Evolutionary conservation across 2,329 filamentous ascomycete genomes (phyloP).

Genomic region (Colletotrichum lupini): DNA sequence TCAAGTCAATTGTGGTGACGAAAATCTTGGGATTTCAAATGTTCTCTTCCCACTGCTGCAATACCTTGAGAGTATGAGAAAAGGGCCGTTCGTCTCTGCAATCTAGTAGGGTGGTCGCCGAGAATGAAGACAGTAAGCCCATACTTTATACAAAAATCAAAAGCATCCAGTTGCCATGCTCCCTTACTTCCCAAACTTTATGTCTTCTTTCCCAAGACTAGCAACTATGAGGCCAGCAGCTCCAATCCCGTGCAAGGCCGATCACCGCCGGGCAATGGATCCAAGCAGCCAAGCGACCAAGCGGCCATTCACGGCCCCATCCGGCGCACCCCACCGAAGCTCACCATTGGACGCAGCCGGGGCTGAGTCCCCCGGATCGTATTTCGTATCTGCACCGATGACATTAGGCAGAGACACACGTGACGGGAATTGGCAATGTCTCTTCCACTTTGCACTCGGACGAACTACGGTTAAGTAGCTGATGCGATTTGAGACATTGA

Average conservation of each 20-base stretch:
- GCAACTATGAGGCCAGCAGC: constrained; percentile 16
- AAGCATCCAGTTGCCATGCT: rapidly evolving
- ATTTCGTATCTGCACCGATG: constrained; percentile 30
- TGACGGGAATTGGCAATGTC: background rate
- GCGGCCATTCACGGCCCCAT: constrained; percentile 14
- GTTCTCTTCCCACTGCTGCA: too few species aligned
- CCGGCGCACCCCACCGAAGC: constrained; percentile 1
- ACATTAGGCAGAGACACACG: constrained; percentile 11
- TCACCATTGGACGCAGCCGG: background rate
- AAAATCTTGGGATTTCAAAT: too few species aligned
- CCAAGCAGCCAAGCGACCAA: background rate
- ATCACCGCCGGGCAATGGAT: constrained; percentile 3
- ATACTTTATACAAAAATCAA: background rate
- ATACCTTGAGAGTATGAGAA: too few species aligned
- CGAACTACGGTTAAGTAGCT: too few species aligned
- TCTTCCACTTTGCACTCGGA: too few species aligned
- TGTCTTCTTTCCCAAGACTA: background rate
- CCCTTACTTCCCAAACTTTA: background rate
- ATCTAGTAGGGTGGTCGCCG: background rate
- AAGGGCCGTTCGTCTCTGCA: background rate
- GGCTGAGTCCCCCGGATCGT: constrained; percentile 14
- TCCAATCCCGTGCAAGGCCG: constrained; percentile 2
- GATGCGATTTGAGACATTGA: background rate
- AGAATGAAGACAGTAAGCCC: background rate
- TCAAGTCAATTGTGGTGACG: too few species aligned